Evolutionary conservation across 2,329 filamentous ascomycete genomes (phyloP), one percentile per base, ranked within the genome.

Genomic region (Fusarium haematococcum): DNA sequence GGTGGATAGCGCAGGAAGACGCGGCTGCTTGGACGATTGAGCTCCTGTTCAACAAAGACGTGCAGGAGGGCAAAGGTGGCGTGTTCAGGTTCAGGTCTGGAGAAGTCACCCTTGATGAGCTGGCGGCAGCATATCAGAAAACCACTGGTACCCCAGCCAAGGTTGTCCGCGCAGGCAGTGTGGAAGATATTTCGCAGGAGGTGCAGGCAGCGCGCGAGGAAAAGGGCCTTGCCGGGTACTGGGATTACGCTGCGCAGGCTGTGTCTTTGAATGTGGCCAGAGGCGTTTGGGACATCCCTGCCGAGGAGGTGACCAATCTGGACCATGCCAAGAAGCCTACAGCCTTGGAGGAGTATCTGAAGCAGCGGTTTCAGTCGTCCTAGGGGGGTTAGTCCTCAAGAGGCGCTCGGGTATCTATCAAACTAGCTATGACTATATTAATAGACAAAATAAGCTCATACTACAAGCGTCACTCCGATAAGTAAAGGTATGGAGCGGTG

Each of bases 261-360:
- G 43, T 35, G 20, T 13, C 45, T 25, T 14, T 63, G 20, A 50
- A 48, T 23, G 30, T 20, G 23, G 13, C n/a, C n/a, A 63, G 23
- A 18, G 59, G 59, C 27, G 30, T 11, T 20, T 63, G 59, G 59
- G 45, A 63, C 16, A 39, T 58, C 5, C 33, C 20, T 1, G 33
- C 33, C 10, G 33, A 37, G 0, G 56, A 58, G 4, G n/a, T 58
- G 16, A 58, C 35, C 11, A 25, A 13, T 23, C 35, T 58, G 23
- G 56, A 58, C 6, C 7, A 58, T 39, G 20, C 48, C 50, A 78
- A 72, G 10, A 59, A 75, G 75, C 69, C 52, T 13, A 57, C n/a
- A 5, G 16, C 13, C 16, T 35, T 57, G 32, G 52, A 56, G n/a
- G 50, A 56, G 23, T 56, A 33, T 33, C 4, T 56, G 6, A 56